These are phyloP conservation scores for Nakazawaea wickerhamii DNA, from an alignment of 805 yeast genomes.

Conservation along the genomic window DNA sequence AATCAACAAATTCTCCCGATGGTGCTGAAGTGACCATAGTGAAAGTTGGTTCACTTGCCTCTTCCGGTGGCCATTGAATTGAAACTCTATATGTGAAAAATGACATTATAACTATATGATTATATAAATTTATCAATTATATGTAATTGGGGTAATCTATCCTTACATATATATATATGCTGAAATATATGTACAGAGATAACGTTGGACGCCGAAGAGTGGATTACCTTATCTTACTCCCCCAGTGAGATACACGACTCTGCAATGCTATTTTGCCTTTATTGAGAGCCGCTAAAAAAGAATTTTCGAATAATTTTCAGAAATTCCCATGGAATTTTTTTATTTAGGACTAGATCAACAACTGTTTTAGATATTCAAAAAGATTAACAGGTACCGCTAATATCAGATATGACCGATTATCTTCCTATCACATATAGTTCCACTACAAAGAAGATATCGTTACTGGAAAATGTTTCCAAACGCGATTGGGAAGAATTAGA, in stretches of 20 bases:
- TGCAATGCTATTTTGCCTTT: too few species aligned
- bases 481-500: constrained; percentile 20
- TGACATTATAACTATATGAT: constrained; percentile 9
- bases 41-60: constrained; percentile 36
- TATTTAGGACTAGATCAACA: too few species aligned
- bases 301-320: neutral
- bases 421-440: constrained; percentile 27
- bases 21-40: constrained; percentile 46
- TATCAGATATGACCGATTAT: neutral
- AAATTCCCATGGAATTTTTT: neutral
- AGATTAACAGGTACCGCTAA: neutral
- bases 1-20: constrained; percentile 40
- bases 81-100: constrained; percentile 42
- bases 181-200: too few species aligned
- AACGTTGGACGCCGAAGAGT: too few species aligned
- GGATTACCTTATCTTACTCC: neutral
- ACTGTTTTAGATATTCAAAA: too few species aligned
- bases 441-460: constrained; percentile 22
- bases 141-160: too few species aligned
- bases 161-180: too few species aligned
- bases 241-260: neutral
- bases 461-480: constrained; percentile 19
- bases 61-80: constrained; percentile 45
- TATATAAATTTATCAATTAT: neutral
- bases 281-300: neutral